Evolutionary conservation across 148 eudicot genomes (phyloP).

Genomic region (Polygonum maritimum): DNA sequence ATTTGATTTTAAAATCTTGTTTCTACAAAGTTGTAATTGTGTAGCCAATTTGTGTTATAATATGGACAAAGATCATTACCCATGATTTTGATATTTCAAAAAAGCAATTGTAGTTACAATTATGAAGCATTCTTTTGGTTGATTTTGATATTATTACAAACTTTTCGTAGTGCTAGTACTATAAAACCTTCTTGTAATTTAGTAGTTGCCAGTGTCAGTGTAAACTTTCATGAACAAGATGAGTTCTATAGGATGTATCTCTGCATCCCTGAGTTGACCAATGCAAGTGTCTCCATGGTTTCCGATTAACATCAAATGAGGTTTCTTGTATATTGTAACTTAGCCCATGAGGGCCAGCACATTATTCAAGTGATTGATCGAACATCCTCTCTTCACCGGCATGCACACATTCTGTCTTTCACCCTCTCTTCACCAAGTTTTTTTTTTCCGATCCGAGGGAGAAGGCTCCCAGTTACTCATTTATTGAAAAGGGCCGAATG

Average conservation of each 20-base stretch:
- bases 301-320: neutral
- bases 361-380: neutral
- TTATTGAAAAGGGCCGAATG: no score
- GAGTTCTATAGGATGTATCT: neutral
- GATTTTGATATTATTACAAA: neutral
- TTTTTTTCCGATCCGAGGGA: no score
- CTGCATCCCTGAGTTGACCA: neutral
- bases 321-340: neutral
- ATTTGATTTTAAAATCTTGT: no score
- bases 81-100: neutral
- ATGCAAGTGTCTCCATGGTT: neutral
- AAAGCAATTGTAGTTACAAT: neutral
- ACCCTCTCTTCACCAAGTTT: no score
- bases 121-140: neutral
- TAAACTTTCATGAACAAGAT: neutral
- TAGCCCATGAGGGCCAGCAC: neutral
- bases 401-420: no score
- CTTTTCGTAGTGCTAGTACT: neutral
- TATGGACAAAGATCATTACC: neutral
- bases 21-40: no score
- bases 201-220: neutral
- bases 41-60: no score
- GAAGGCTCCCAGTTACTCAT: no score
- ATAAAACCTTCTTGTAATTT: neutral
- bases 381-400: no score